A percentile compares a stretch with the other conserved stretches of the same genome.
Evolutionary conservation across 345 rosid genomes (phyloP).

Genomic region (Salix arbutifolia): DNA sequence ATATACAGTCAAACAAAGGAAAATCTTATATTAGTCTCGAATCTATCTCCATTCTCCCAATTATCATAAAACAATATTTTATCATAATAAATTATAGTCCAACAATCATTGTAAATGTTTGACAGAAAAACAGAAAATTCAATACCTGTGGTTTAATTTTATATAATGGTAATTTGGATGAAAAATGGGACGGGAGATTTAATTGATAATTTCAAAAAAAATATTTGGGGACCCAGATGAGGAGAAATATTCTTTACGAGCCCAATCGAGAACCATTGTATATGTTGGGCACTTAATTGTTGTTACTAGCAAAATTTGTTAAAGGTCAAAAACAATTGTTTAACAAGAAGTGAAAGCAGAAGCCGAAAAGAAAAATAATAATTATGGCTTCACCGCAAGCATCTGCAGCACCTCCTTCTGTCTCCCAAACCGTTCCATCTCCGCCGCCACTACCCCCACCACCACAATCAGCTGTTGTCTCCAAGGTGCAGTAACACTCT

Average conservation of each 20-base stretch:
- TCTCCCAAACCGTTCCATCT: slow-evolving; percentile 8
- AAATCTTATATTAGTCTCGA: neutral
- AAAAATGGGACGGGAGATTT: neutral
- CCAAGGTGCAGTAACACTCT: neutral
- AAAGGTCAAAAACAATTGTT: too few relatives aligned
- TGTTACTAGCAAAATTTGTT: too few relatives aligned
- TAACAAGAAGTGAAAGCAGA: neutral
- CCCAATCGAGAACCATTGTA: neutral
- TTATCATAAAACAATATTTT: too few relatives aligned
- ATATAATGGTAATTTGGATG: neutral
- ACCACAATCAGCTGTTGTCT: neutral
- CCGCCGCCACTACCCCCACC: neutral
- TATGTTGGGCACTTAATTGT: neutral
- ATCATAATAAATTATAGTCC: neutral
- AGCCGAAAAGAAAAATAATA: neutral
- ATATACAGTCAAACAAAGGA: too few relatives aligned
- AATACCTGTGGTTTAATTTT: too few relatives aligned
- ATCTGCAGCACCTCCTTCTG: neutral
- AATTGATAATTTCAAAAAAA: neutral
- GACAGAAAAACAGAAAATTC: neutral
- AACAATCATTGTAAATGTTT: neutral
- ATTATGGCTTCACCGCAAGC: neutral
- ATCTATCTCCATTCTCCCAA: neutral
- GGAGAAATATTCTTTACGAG: neutral
- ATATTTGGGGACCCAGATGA: neutral